These are phyloP conservation scores for Emmonsia crescens DNA, from an alignment of 2,329 filamentous ascomycete genomes.

Conservation along the genomic window DNA sequence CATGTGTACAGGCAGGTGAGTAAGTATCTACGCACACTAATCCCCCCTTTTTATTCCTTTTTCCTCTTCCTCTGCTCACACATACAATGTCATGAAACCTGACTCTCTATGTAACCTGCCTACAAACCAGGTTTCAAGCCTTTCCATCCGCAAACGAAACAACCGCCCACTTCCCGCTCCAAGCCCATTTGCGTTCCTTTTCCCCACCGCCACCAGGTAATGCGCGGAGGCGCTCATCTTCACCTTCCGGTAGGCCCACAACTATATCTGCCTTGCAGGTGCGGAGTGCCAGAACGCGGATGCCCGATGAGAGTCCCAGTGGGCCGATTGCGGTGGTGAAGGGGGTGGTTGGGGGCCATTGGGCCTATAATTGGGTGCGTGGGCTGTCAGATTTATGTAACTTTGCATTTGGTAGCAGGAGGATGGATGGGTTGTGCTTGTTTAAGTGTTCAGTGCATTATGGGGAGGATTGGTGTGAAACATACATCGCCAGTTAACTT, in stretches of 20 bases:
- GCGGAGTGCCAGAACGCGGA: slow-evolving; percentile 75
- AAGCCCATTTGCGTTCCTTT: slow-evolving; percentile 74
- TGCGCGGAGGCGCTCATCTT: slow-evolving; percentile 67
- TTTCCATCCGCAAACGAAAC: slow-evolving; percentile 71
- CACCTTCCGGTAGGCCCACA: slow-evolving; percentile 69
- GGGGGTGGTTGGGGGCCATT: slow-evolving; percentile 78
- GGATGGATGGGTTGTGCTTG: background rate
- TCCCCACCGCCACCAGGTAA: slow-evolving; percentile 58
- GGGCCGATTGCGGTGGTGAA: slow-evolving; percentile 79
- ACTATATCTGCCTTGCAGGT: slow-evolving; percentile 97
- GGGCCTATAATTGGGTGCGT: slow-evolving; percentile 38
- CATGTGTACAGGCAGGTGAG: background rate
- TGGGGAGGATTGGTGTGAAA: slow-evolving; percentile 10
- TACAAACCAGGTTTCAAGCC: slow-evolving; percentile 14
- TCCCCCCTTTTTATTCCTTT: background rate
- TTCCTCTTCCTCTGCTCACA: background rate
- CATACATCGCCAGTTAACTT: slow-evolving; percentile 83
- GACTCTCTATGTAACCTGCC: background rate
- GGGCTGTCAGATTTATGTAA: background rate
- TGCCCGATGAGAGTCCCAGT: slow-evolving; percentile 65
- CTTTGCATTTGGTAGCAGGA: background rate
- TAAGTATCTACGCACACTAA: background rate
- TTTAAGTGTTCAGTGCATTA: background rate
- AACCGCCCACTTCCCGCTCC: slow-evolving; percentile 95
- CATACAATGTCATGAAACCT: background rate